Evolutionary conservation across 2,329 filamentous ascomycete species (phyloP).

Genomic region (Diaporthe capsici): DNA sequence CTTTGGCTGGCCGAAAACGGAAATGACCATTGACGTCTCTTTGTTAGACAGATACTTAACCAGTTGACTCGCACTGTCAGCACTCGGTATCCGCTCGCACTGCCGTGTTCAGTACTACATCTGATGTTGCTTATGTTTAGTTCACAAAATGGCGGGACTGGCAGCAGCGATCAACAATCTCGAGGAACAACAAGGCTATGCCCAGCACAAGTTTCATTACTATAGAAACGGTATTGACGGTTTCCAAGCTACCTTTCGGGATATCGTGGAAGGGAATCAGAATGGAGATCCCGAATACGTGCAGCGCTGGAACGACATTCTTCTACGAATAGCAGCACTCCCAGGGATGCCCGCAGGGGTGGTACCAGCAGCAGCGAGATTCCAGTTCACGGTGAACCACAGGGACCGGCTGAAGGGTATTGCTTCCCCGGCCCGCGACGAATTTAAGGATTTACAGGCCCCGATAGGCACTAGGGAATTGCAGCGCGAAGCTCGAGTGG

Average conservation of each 20-base stretch:
- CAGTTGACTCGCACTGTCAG: background rate
- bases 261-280: background rate
- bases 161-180: background rate
- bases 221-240: background rate
- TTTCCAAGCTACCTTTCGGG: accelerated
- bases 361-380: background rate
- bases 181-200: background rate
- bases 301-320: background rate
- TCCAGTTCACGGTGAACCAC: background rate
- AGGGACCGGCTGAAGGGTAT: background rate
- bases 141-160: background rate
- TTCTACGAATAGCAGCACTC: background rate
- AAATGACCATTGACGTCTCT: background rate
- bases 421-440: background rate
- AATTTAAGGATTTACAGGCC: background rate
- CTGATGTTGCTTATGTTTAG: background rate
- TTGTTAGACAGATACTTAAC: background rate
- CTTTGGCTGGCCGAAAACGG: background rate
- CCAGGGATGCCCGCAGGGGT: background rate
- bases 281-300: background rate
- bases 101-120: background rate
- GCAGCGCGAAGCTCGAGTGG: background rate
- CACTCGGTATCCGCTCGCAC: background rate
- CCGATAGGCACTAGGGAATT: background rate
- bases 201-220: constrained; percentile 1